phyloP scores from a whole-genome alignment of 2,329 filamentous ascomycete species.

The Colletotrichum truncatum region DNA sequence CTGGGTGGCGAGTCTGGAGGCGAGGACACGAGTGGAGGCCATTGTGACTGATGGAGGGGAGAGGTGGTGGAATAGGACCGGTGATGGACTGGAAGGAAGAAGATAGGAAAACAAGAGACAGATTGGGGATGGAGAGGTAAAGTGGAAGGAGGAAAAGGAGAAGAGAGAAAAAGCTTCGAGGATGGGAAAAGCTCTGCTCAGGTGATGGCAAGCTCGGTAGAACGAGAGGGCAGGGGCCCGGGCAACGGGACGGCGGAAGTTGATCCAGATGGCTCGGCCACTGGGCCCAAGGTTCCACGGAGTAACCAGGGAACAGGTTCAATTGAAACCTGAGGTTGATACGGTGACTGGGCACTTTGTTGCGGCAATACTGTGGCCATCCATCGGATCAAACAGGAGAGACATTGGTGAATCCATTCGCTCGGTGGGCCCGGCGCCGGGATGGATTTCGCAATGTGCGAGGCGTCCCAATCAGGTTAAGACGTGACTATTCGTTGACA shows the following conservation, averaged over 20 bases:
- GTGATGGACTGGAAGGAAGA: slow-evolving; percentile 33
- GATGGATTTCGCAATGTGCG: slow-evolving; percentile 22
- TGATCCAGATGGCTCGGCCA: slow-evolving; percentile 31
- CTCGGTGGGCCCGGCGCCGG: slow-evolving; percentile 23
- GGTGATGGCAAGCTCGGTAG: slow-evolving; percentile 33
- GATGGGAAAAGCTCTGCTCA: slow-evolving; percentile 39
- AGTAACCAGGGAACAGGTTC: not conserved
- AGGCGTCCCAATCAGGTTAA: slow-evolving; percentile 29
- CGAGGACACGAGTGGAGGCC: slow-evolving; percentile 80
- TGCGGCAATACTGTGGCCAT: not conserved
- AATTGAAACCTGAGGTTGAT: slow-evolving; percentile 25
- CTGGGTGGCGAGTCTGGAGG: slow-evolving; percentile 80
- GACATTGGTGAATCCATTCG: slow-evolving; percentile 21
- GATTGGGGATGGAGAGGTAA: slow-evolving; percentile 32
- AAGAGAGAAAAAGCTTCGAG: slow-evolving; percentile 46
- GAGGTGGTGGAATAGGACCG: slow-evolving; percentile 47
- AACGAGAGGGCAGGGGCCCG: slow-evolving; percentile 30
- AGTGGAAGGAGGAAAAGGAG: slow-evolving; percentile 49
- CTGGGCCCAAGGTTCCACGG: slow-evolving; percentile 28
- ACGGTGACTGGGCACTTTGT: slow-evolving; percentile 1
- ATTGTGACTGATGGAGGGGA: slow-evolving; percentile 73
- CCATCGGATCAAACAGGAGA: slow-evolving; percentile 29
- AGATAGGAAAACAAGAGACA: slow-evolving; percentile 33
- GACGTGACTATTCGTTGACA: slow-evolving; percentile 25
- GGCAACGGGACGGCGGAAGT: slow-evolving; percentile 33